Base-by-base conservation (phyloP, 1,284 basidiomycete genomes). In the Erythrobasidium hasegawianum region DNA sequence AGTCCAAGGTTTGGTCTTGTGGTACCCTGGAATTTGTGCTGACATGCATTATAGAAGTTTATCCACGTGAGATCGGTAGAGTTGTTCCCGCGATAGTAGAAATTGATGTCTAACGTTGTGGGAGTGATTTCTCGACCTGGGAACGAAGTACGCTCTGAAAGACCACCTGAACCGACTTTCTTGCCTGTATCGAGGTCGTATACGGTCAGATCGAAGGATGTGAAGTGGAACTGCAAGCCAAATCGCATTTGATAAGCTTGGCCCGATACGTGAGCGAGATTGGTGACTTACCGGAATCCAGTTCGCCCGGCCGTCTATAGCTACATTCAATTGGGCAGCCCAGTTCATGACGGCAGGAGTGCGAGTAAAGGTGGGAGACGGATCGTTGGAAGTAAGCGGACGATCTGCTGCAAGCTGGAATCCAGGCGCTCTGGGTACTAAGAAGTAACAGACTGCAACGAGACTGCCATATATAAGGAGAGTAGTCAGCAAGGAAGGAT, bases 341-440 rank as follows among this genome's bases (percentile, higher is more conserved):
- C 71, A 72, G 16, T 60, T 57, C 41, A 71, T 69, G 59, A 66
- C 59, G 18, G 72, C 68, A 9, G 72, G 72, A 8, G 59, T 60
- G 16, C 67, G 65, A 10, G 49, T 60, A 39, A 70, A 71, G 33
- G 60, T 68, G 49, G 65, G 38, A 4, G 59, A 49, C 20, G 57
- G 57, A 13, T 57, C 57, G 43, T 58, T 39, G 5, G 67, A 24
- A 1, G 64, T 53, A 13, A 72, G 64, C 0, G 69, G 59, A 4
- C 55, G 49, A 8, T 55, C 45, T 2, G 58, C 54, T 8, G 57
- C 43, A 11, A 68, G 61, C 22, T 52, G 39, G 5, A 67, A 47
- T 9, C 41, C 22, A 27, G 68, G 53, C 18, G 66, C 69, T 16
- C 71, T 55, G 5, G 71, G 71, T 10, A 71, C 57, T 0, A 72